Percentiles rank a stretch among this genome's conserved stretches.
Conservation (phyloP, 1,139 yeast genomes). For the Ogataea hybrid region DNA sequence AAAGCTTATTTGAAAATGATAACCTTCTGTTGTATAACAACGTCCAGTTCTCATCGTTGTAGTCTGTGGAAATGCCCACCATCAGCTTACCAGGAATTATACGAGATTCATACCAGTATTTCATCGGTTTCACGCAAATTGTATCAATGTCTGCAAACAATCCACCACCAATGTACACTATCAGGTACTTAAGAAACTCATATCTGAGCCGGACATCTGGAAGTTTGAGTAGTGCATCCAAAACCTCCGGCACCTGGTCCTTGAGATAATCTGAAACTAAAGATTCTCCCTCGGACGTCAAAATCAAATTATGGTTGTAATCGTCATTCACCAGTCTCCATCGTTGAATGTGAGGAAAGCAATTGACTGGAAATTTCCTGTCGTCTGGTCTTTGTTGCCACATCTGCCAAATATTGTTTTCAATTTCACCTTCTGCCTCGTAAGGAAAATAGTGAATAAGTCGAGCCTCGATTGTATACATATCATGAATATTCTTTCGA, state of each 20-base stretch:
- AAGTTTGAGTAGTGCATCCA: constrained; percentile 56
- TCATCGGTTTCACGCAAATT: constrained; percentile 47
- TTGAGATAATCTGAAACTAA: constrained; percentile 50
- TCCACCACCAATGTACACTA: constrained; percentile 68
- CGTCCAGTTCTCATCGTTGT: constrained; percentile 65
- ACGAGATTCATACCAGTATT: constrained; percentile 37
- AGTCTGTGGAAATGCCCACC: constrained; percentile 74
- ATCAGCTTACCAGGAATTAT: constrained; percentile 29
- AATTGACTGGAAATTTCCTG: constrained; percentile 51
- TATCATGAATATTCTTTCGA: constrained; percentile 21
- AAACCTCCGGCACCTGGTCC: constrained; percentile 55
- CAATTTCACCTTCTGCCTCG: constrained; percentile 49
- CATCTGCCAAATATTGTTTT: constrained; percentile 89
- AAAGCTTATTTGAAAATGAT: constrained; percentile 75
- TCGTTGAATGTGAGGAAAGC: constrained; percentile 38
- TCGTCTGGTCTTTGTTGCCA: constrained; percentile 75
- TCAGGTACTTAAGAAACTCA: constrained; percentile 67
- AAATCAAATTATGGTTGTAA: constrained; percentile 59
- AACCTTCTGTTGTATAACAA: constrained; percentile 62
- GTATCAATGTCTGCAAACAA: constrained; percentile 77
- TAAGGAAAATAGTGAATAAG: constrained; percentile 69
- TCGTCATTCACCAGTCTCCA: constrained; percentile 63
- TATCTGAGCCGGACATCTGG: constrained; percentile 67
- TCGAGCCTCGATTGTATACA: constrained; percentile 34
- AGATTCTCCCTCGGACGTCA: constrained; percentile 58